Base-by-base conservation (phyloP, 2,329 filamentous ascomycete species). In the Nemania abortiva region DNA sequence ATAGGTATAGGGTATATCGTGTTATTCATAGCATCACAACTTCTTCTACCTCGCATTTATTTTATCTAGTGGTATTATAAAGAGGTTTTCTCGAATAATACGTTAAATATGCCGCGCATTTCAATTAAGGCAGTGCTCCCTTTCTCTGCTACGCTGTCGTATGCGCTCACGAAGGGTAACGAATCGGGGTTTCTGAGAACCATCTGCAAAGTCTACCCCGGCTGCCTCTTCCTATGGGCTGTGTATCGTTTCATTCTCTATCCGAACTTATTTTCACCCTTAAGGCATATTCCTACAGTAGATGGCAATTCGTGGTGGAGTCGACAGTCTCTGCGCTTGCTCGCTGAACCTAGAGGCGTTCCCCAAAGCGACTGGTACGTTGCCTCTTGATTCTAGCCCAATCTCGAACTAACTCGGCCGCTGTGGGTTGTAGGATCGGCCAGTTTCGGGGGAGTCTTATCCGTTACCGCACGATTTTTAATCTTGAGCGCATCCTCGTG, bases 261-360 rank as follows among this genome's bases (percentile, higher is more conserved):
- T 24, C 70, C 70, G 2, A 72, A 72, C 42, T 9, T 72, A n/a
- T 58, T 72, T 15, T 72, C 70, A 9, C 70, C 70, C 31, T 55
- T 72, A 24, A 72, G 70, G 15, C 68, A 70, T 15, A 20, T 72
- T 34, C 70, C 70, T 10, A 70, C 70, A 0, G 70, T 72, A 2
- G 70, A 72, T n/a, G 65, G 50, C n/a, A 29, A 60, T 11, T 22
- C 59, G 9, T 72, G 70, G 70, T 72, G 70, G 70, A 72, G 68
- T 54, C 63, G 58, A 52, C 57, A 70, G 27, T 68, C 68, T 22
- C 31, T 65, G 29, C 68, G 68, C 37, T 29, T 70, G 22, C 20
- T 56, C 15, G 6, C 20, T 11, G 70, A 72, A 47, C 37, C 68
- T 7, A 64, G 56, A 27, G 70, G 70, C 13, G 15, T 66, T 34